Evolutionary conservation across 192 early-diverging fungal genomes (phyloP).

Genomic region (Gonapodya prolifera): DNA sequence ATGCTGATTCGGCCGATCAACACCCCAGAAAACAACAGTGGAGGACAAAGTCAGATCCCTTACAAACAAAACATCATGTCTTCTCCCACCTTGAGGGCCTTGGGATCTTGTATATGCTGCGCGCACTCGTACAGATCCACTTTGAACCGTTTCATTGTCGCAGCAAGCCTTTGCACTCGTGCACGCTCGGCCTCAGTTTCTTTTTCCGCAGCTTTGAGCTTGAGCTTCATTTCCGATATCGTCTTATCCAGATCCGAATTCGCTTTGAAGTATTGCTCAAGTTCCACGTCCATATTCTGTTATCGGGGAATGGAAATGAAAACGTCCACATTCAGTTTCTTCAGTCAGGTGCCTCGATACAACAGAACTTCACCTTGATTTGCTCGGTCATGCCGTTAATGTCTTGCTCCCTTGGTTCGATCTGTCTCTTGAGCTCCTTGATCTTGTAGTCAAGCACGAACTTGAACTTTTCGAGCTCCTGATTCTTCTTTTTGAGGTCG

Average conservation of each 20-base stretch:
- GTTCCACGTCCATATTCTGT: constrained; percentile 45
- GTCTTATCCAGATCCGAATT: constrained; percentile 37
- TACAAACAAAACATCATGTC: constrained; percentile 10
- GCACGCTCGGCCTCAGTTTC: constrained; percentile 22
- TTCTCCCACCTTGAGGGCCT: constrained; percentile 32
- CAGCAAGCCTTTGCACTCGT: constrained; percentile 21
- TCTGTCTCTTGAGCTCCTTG: constrained; percentile 49
- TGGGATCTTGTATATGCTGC: constrained; percentile 46
- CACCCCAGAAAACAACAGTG: not conserved
- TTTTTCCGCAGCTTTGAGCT: constrained; percentile 43
- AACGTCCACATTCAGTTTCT: constrained; percentile 7
- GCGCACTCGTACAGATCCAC: constrained; percentile 40
- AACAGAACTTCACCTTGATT: constrained; percentile 29
- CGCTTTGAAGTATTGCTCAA: constrained; percentile 40
- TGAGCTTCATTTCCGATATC: constrained; percentile 43
- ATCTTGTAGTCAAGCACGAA: constrained; percentile 56
- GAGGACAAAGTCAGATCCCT: constrained; percentile 4
- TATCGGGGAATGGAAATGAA: not conserved
- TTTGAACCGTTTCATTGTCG: constrained; percentile 35
- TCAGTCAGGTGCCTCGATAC: not conserved
- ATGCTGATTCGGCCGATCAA: constrained; percentile 9
- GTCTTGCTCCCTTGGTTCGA: constrained; percentile 45
- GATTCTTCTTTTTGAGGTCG: constrained; percentile 55
- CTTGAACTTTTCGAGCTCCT: constrained; percentile 58
- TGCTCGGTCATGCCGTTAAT: constrained; percentile 47